Evolutionary conservation across 2,329 filamentous ascomycete species (phyloP).

Genomic region (Chalara sp.): DNA sequence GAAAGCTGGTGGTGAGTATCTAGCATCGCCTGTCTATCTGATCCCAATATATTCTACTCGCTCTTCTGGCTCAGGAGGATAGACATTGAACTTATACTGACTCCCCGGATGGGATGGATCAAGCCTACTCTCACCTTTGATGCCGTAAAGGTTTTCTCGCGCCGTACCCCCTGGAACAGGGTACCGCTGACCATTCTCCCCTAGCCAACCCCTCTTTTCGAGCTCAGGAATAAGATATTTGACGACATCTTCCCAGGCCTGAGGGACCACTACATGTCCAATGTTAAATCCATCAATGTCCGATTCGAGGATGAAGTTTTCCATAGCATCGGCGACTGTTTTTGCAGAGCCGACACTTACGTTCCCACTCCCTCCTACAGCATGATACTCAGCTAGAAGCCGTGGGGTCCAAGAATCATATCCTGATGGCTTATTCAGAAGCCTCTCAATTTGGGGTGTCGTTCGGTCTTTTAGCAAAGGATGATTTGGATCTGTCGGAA

Average conservation of each 20-base stretch:
- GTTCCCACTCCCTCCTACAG: constrained; percentile 59
- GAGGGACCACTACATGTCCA: constrained; percentile 58
- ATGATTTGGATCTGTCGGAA: constrained; percentile 44
- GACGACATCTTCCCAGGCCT: constrained; percentile 61
- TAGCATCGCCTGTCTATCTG: no score
- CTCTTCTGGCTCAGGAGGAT: no score
- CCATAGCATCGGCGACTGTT: constrained; percentile 55
- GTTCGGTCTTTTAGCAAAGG: constrained; percentile 30
- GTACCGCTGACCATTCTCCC: no score
- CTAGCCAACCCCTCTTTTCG: constrained; percentile 37
- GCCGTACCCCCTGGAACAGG: no score
- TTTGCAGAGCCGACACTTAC: constrained; percentile 39
- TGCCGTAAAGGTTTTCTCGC: no score
- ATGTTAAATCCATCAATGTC: constrained; percentile 73
- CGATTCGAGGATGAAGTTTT: constrained; percentile 60
- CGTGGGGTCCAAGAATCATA: constrained; percentile 59
- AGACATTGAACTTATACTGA: no score
- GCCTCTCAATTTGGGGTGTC: constrained; percentile 34
- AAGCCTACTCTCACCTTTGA: no score
- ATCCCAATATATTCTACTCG: no score
- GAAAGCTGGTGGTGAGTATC: no score
- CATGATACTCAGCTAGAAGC: constrained; percentile 61
- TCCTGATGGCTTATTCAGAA: constrained; percentile 39
- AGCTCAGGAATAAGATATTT: constrained; percentile 61
- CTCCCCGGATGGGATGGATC: no score